Percentiles rank a stretch among this genome's conserved stretches.
phyloP scores from a whole-genome alignment of 2,329 filamentous ascomycete genomes.

The Alternaria panax region DNA sequence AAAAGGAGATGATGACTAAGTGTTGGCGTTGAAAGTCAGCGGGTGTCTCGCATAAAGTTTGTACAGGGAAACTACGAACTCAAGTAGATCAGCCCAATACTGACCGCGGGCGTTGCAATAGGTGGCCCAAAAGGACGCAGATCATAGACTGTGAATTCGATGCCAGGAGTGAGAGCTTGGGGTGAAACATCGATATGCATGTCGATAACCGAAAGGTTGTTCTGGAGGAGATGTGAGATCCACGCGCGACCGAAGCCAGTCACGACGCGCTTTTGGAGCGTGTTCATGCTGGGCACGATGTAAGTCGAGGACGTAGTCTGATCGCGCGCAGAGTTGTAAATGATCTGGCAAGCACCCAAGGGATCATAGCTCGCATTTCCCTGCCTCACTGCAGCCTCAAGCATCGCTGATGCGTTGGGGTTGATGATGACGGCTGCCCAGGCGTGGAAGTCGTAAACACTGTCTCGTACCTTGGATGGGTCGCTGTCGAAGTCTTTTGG shows the following conservation, averaged over 20 bases:
- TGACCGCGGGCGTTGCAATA: conserved; percentile 63
- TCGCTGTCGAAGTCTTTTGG: conserved; percentile 63
- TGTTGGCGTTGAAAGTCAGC: conserved; percentile 34
- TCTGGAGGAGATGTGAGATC: conserved; percentile 40
- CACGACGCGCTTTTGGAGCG: conserved; percentile 56
- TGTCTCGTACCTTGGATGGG: conserved; percentile 63
- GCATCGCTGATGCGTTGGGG: conserved; percentile 65
- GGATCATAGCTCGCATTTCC: conserved; percentile 69
- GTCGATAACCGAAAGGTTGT: conserved; percentile 34
- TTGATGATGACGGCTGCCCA: conserved; percentile 70
- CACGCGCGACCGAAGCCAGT: conserved; percentile 59
- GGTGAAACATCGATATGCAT: conserved; percentile 55
- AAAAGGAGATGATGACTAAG: conserved; percentile 71
- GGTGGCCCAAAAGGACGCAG: conserved; percentile 66
- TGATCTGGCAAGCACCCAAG: conserved; percentile 63
- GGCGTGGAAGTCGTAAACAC: conserved; percentile 64
- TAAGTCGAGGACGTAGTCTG: conserved; percentile 61
- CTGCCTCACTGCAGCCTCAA: conserved; percentile 60
- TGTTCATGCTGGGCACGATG: conserved; percentile 59
- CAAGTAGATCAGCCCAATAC: conserved; percentile 66
- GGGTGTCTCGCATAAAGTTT: background rate
- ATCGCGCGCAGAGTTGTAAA: conserved; percentile 66
- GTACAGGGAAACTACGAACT: background rate
- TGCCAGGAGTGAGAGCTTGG: conserved; percentile 63
- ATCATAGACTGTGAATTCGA: conserved; percentile 64